Base-by-base conservation (phyloP, 768 basidiomycete species). In the Galerina marginata region DNA sequence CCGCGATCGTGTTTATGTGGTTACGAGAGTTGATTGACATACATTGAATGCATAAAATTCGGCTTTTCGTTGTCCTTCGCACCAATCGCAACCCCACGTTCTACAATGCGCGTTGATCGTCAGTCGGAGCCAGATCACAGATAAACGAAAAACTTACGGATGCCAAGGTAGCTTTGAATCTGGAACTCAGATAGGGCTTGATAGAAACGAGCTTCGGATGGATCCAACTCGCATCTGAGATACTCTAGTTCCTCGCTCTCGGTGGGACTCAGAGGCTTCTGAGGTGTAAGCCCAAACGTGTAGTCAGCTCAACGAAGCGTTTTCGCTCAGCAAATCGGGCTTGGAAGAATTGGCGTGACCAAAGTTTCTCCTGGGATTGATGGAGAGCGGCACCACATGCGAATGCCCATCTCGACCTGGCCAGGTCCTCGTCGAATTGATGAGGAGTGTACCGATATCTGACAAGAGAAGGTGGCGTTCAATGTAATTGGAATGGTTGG, bases 151-250 rank as follows among this genome's bases (percentile, higher is more conserved):
- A 67, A 58, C 76, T 39, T 64, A 76, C 76, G 73, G 72, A 61
- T 75, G 74, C 68, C 71, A 75, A n/a, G 74, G 72, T 10, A 74
- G 64, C 54, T 75, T 36, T 72, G 70, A 23, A 73, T 72, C 58
- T 74, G 68, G 46, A 74, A 74, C 20, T 73, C 65, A 29, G 71
- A 71, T 9, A 76, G 54, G 0, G 75, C 72, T 43, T 73, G 71
- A 57, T 74, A 77, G 50, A 77, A 74, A 12, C 76, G 65, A 36
- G 76, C 73, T 49, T 76, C 70, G 11, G 71, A 71, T 20, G 75
- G 76, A 52, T 74, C 69, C 38, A 77, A 59, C 26, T 71, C 65
- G 37, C 68, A 65, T 49, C 73, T 59, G 25, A 76, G 64, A 59
- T 71, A 71, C 15, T 74, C 71, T 47, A 74, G 62, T 52, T 75